Evolutionary conservation across 2,329 filamentous ascomycete species (phyloP).

Genomic region (Coniochaeta sp.): DNA sequence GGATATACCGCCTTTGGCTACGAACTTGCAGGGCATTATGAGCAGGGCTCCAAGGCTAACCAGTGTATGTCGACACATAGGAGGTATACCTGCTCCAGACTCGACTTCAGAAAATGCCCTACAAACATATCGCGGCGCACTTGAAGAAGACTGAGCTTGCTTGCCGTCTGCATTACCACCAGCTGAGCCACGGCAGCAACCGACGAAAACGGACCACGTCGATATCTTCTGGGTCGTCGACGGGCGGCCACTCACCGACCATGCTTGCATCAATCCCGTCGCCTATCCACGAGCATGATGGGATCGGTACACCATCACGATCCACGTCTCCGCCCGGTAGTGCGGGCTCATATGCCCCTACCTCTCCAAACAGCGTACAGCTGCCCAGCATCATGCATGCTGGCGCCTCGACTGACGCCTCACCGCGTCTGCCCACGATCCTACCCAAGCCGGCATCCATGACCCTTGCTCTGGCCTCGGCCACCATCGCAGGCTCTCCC

Average conservation of each 20-base stretch:
- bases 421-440: slow-evolving; percentile 50
- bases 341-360: slow-evolving; percentile 34
- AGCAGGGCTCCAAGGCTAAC: background rate
- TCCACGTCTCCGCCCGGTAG: slow-evolving; percentile 41
- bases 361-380: slow-evolving; percentile 40
- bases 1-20: background rate
- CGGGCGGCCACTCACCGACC: slow-evolving; percentile 40
- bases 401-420: slow-evolving; percentile 30
- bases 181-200: slow-evolving; percentile 75
- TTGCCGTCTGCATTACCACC: slow-evolving; percentile 81
- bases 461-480: slow-evolving; percentile 28
- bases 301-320: slow-evolving; percentile 25
- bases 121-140: slow-evolving; percentile 81
- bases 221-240: slow-evolving; percentile 57
- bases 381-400: slow-evolving; percentile 43
- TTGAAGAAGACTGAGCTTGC: slow-evolving; percentile 84
- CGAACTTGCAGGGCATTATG: background rate
- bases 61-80: slow-evolving; percentile 30
- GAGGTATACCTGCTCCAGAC: slow-evolving; percentile 79
- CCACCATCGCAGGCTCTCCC: slow-evolving; percentile 23
- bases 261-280: slow-evolving; percentile 39
- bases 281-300: slow-evolving; percentile 36
- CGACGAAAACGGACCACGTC: slow-evolving; percentile 71
- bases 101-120: slow-evolving; percentile 80
- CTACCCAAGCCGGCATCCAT: slow-evolving; percentile 57